These are phyloP conservation scores for Amphicarpaea edgeworthii DNA, from an alignment of 306 rosid genomes.

Conservation along the genomic window DNA sequence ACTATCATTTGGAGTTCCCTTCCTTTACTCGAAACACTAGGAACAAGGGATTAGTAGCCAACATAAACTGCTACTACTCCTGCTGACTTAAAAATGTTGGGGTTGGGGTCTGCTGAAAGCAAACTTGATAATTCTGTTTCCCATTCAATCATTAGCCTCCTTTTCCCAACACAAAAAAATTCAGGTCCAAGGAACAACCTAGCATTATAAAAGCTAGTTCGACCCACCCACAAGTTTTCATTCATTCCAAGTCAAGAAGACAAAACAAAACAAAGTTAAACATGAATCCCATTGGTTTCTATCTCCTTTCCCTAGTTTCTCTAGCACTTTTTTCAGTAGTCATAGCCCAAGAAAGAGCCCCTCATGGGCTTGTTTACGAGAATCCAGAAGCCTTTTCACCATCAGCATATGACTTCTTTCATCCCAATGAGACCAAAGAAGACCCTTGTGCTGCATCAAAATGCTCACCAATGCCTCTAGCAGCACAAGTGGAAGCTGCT, in stretches of 20 bases:
- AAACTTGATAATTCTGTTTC: constrained; percentile 69
- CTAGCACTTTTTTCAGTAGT: constrained; percentile 56
- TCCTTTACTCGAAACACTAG: too few relatives aligned
- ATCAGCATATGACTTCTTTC: constrained; percentile 82
- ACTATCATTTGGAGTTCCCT: not conserved
- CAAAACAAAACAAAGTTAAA: constrained; percentile 15
- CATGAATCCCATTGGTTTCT: constrained; percentile 52
- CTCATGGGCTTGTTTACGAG: constrained; percentile 78
- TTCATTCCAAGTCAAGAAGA: constrained; percentile 11
- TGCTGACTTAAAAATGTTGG: too few relatives aligned
- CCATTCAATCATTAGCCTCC: constrained; percentile 42
- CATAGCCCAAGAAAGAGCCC: constrained; percentile 78
- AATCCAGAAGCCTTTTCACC: constrained; percentile 73
- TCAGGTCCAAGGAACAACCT: constrained; percentile 70
- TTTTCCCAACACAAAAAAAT: constrained; percentile 58
- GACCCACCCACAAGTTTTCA: constrained; percentile 45
- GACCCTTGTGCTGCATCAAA: constrained; percentile 64
- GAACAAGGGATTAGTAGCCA: not conserved
- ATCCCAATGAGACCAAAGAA: constrained; percentile 61
- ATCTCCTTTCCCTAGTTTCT: constrained; percentile 56
- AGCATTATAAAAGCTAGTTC: constrained; percentile 64
- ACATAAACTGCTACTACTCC: too few relatives aligned
- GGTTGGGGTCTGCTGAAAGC: constrained; percentile 16
- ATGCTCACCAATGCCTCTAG: constrained; percentile 80
- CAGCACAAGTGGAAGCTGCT: constrained; percentile 73